These are phyloP conservation scores for Isoetes engelmannii DNA, from an alignment of 83 land plant species.

Conservation along the genomic window DNA sequence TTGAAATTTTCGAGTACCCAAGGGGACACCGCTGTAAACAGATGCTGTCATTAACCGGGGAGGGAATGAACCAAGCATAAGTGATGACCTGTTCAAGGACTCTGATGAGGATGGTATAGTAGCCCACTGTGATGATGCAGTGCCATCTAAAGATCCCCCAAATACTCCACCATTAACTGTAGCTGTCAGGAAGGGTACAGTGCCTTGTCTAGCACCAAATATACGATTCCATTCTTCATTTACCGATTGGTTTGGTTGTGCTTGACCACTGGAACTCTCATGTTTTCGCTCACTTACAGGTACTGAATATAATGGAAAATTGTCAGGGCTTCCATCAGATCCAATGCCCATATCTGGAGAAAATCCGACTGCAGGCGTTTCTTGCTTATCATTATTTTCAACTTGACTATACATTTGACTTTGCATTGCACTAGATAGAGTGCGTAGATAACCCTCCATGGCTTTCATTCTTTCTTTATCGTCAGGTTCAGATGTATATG, in stretches of 20 bases:
- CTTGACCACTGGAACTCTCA: constrained; percentile 19
- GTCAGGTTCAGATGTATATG: constrained; percentile 21
- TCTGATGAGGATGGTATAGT: constrained; percentile 54
- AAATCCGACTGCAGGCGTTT: constrained; percentile 58
- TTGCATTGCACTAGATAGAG: constrained; percentile 53
- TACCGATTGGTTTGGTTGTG: constrained; percentile 21
- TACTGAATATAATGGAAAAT: constrained; percentile 78
- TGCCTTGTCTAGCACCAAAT: constrained; percentile 23
- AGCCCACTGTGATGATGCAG: constrained; percentile 45
- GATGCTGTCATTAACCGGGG: constrained; percentile 68
- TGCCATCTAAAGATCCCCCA: constrained; percentile 28
- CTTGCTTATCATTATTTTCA: constrained; percentile 60
- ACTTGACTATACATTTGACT: constrained; percentile 45
- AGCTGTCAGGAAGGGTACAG: constrained; percentile 28
- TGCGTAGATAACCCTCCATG: constrained; percentile 44
- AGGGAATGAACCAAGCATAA: constrained; percentile 50
- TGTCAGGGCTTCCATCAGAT: constrained; percentile 72
- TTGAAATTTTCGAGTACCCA: constrained; percentile 28
- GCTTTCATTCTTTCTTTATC: constrained; percentile 62
- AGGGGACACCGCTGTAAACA: constrained; percentile 12
- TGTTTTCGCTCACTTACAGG: constrained; percentile 38
- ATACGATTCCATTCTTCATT: constrained; percentile 44
- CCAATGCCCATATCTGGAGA: constrained; percentile 51
- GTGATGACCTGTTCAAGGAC: constrained; percentile 37
- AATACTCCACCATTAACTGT: constrained; percentile 27